Conservation (phyloP, 1,284 basidiomycete genomes). For the Malassezia vespertilionis region DNA sequence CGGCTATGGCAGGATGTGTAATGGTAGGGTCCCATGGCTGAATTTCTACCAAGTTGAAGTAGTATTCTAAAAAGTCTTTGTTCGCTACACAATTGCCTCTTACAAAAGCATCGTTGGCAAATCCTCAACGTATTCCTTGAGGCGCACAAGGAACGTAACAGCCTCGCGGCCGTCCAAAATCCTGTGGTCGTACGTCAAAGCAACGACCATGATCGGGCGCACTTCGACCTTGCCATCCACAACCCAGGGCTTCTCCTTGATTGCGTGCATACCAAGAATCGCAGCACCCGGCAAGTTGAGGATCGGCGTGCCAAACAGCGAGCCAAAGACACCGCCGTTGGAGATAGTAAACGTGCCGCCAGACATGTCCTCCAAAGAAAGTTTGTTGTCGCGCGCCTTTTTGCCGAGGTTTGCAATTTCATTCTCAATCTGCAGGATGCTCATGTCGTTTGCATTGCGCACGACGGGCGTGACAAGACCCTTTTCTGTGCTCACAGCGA, state of each 20-base stretch:
- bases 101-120: constrained; percentile 42
- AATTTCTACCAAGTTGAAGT: neutral
- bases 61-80: neutral
- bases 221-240: constrained; percentile 60
- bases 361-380: constrained; percentile 72
- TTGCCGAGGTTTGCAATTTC: constrained; percentile 80
- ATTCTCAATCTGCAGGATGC: constrained; percentile 80
- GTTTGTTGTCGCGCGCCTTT: constrained; percentile 90
- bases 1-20: constrained; percentile 8
- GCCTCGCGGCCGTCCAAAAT: constrained; percentile 91
- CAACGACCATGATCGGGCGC: constrained; percentile 79
- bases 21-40: neutral
- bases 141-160: constrained; percentile 86
- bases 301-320: constrained; percentile 80
- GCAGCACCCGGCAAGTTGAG: constrained; percentile 94
- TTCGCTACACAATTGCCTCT: neutral
- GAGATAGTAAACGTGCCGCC: constrained; percentile 98
- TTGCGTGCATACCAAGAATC: constrained; percentile 89
- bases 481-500: constrained; percentile 94
- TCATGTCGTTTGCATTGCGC: constrained; percentile 75
- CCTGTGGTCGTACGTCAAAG: constrained; percentile 87
- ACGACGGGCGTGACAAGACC: constrained; percentile 94
- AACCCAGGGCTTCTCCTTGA: constrained; percentile 87
- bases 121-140: constrained; percentile 47
- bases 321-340: constrained; percentile 97